These are phyloP conservation scores for Scheffersomyces ergatensis DNA, from an alignment of 805 yeast species.

Conservation along the genomic window DNA sequence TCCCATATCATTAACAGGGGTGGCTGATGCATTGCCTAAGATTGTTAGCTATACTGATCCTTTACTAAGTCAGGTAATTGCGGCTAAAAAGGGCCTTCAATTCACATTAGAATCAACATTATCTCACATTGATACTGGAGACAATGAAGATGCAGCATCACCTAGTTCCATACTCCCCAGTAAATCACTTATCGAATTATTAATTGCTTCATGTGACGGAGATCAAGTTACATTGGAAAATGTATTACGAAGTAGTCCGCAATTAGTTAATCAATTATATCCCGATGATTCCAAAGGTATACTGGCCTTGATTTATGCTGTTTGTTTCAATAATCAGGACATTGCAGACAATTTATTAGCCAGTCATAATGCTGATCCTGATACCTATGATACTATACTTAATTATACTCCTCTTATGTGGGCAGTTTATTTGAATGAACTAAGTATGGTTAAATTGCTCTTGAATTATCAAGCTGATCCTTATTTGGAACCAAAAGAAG, in stretches of 20 bases:
- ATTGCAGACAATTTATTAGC: constrained; percentile 47
- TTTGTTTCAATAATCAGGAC: constrained; percentile 49
- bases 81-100: constrained; percentile 26
- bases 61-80: constrained; percentile 19
- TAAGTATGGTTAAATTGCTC: constrained; percentile 53
- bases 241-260: constrained; percentile 17
- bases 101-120: constrained; percentile 10
- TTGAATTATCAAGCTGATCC: constrained; percentile 67
- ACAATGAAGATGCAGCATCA: not conserved
- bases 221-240: constrained; percentile 34
- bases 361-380: constrained; percentile 45
- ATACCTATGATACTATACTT: constrained; percentile 46
- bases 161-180: not conserved
- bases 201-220: constrained; percentile 35
- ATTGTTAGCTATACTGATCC: constrained; percentile 19
- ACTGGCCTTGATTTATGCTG: constrained; percentile 45
- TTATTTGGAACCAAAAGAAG: constrained; percentile 28
- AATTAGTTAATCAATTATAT: constrained; percentile 16
- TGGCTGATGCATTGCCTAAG: not conserved
- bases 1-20: constrained; percentile 7
- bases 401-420: constrained; percentile 79
- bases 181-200: constrained; percentile 19
- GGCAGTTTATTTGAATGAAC: constrained; percentile 68
- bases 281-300: constrained; percentile 29
- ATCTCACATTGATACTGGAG: constrained; percentile 1